Conservation (phyloP, 306 rosid species). For the Vicia villosa region DNA sequence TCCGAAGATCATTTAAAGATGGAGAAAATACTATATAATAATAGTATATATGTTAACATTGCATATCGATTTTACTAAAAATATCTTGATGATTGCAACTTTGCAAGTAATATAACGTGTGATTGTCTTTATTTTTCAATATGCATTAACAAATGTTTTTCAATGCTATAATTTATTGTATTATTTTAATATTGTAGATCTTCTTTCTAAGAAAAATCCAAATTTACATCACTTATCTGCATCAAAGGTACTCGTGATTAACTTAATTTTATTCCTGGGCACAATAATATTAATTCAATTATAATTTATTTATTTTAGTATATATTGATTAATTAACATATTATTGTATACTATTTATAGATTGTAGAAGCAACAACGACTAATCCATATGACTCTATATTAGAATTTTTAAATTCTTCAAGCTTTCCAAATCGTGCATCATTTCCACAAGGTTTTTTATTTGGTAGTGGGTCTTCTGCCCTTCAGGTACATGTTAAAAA, state of each 20-base stretch:
- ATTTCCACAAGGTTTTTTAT: constrained; percentile 25
- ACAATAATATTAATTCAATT: not conserved
- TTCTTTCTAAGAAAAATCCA: not conserved
- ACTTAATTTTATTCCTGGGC: not conserved
- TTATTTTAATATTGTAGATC: not conserved
- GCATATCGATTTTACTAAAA: too few species aligned
- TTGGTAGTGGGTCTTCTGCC: constrained; percentile 14
- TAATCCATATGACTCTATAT: not conserved
- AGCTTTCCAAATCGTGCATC: not conserved
- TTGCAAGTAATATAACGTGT: not conserved
- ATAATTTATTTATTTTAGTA: too few species aligned
- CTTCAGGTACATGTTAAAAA: not conserved
- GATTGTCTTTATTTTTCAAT: not conserved
- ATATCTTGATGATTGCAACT: too few species aligned
- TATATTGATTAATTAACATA: not conserved
- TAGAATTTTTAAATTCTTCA: not conserved
- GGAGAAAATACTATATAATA: too few species aligned
- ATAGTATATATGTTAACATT: too few species aligned
- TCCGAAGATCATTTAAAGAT: too few species aligned
- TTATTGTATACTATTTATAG: not conserved
- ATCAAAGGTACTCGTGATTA: not conserved
- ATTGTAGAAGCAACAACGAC: not conserved
- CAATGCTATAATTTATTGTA: not conserved
- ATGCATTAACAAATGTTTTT: not conserved
- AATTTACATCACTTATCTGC: not conserved